Conservation (phyloP, 108 stramenopile genomes). For the Fragilaria radians region DNA sequence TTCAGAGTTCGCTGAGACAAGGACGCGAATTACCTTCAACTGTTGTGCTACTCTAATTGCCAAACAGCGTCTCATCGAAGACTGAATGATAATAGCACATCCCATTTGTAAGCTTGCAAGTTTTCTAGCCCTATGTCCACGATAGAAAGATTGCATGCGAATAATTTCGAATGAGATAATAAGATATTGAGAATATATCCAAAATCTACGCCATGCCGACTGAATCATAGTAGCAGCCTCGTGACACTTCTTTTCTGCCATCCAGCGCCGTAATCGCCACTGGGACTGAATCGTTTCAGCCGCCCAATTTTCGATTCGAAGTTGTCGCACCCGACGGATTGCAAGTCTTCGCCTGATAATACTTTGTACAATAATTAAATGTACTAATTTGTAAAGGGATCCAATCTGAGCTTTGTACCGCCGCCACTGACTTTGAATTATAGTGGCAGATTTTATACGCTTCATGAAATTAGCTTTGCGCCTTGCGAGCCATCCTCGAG, state of each 20-base stretch:
- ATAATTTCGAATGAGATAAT: slow-evolving; percentile 52
- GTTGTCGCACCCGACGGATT: slow-evolving; percentile 22
- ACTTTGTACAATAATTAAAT: slow-evolving; percentile 67
- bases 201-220: slow-evolving; percentile 60
- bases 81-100: slow-evolving; percentile 67
- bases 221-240: slow-evolving; percentile 55
- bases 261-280: slow-evolving; percentile 13
- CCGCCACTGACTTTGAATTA: slow-evolving; percentile 44
- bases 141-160: slow-evolving; percentile 60
- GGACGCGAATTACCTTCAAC: slow-evolving; percentile 13
- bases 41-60: slow-evolving; percentile 14
- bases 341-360: slow-evolving; percentile 44
- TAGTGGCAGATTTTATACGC: slow-evolving; percentile 20
- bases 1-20: slow-evolving; percentile 29
- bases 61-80: slow-evolving; percentile 43
- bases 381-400: slow-evolving; percentile 47
- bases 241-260: slow-evolving; percentile 13
- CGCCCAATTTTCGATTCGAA: slow-evolving; percentile 12
- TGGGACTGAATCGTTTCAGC: slow-evolving; percentile 10
- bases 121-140: slow-evolving; percentile 46
- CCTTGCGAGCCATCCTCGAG: slow-evolving; percentile 36
- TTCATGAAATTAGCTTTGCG: slow-evolving; percentile 16
- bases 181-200: slow-evolving; percentile 54
- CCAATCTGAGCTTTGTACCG: slow-evolving; percentile 38
- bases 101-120: slow-evolving; percentile 39